phyloP scores from a whole-genome alignment of 495 filamentous ascomycete genomes.

The Penicillium tannophilum region DNA sequence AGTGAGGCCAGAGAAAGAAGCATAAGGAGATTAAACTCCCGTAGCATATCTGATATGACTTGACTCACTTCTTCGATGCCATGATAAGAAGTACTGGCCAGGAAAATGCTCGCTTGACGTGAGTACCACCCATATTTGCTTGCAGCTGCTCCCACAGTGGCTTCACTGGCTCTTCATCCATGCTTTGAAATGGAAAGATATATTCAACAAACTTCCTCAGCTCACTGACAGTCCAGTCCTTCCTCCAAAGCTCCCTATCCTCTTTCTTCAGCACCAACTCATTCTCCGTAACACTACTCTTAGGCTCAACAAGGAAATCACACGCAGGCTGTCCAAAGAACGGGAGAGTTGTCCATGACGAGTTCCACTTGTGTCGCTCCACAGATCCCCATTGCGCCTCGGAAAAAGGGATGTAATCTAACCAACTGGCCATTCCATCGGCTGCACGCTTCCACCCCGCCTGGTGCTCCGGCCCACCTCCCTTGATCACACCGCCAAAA shows the following conservation, averaged over 20 bases:
- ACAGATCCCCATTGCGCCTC: neutral
- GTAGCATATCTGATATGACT: neutral
- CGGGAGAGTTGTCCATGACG: neutral
- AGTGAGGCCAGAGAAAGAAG: too few species aligned
- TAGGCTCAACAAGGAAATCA: neutral
- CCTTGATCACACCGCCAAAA: neutral
- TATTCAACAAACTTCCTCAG: neutral
- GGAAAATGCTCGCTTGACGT: slow-evolving; percentile 2
- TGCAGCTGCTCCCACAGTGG: slow-evolving; percentile 1
- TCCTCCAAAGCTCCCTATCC: neutral
- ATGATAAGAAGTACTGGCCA: slow-evolving; percentile 1
- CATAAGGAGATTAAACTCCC: too few species aligned
- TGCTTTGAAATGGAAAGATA: slow-evolving; percentile 1
- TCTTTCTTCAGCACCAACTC: slow-evolving; percentile 1
- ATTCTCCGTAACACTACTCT: neutral
- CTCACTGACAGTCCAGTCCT: neutral
- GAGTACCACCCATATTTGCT: neutral
- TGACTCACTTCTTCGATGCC: neutral
- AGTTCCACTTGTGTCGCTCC: slow-evolving; percentile 6
- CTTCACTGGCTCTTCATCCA: neutral
- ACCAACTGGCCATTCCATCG: neutral
- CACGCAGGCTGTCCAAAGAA: neutral
- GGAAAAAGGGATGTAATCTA: neutral
- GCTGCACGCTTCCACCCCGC: neutral
- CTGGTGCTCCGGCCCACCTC: neutral